Base-by-base conservation (phyloP, 306 rosid species). In the Rosa multiflora region DNA sequence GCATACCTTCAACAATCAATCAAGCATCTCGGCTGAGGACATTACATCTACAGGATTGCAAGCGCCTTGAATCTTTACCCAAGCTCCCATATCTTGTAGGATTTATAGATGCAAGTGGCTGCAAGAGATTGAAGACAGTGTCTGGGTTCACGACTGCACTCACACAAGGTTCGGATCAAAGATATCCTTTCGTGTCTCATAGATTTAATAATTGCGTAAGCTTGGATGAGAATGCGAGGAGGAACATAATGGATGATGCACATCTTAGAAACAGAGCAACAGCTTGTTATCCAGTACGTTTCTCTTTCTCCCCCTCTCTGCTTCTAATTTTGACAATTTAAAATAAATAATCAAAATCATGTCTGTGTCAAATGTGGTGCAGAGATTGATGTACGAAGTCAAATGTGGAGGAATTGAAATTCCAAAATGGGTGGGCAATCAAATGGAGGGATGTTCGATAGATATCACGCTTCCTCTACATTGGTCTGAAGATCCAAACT, bases 181-280 rank as follows among this genome's bases (percentile, higher is more conserved):
- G 52, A 11, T 15, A 15, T 48, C 12, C 52, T 48, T 18, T 5
- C n/a, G 2, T 4, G 58, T 15, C 15, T 48, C 32, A 18, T 14
- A 12, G 39, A 12, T 68, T 52, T 23, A 42, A 1, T 44, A 48
- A 46, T 17, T 78, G 82, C 42, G 4, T 11, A 12, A 47, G 73
- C n/a, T 32, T 79, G 70, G 77, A 59, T 79, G 39, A 59, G 42
- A 59, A 71, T 8, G 48, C 76, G 0, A 2, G 62, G 23, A 71
- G 35, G 10, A 32, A n/a, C 35, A 59, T 71, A 46, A 61, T 71
- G n/a, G 10, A 21, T 5, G 82, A 79, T 6, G 67, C 56, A 13
- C 72, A 20, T 6, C 68, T 61, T 8, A 46, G 51, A 71, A 46
- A n/a, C 32, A 6, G 29, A 23, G 15, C 6, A 39, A 11, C 43